These are phyloP conservation scores for Pseudogymnoascus destructans DNA, from an alignment of 2,329 filamentous ascomycete species.

Conservation along the genomic window DNA sequence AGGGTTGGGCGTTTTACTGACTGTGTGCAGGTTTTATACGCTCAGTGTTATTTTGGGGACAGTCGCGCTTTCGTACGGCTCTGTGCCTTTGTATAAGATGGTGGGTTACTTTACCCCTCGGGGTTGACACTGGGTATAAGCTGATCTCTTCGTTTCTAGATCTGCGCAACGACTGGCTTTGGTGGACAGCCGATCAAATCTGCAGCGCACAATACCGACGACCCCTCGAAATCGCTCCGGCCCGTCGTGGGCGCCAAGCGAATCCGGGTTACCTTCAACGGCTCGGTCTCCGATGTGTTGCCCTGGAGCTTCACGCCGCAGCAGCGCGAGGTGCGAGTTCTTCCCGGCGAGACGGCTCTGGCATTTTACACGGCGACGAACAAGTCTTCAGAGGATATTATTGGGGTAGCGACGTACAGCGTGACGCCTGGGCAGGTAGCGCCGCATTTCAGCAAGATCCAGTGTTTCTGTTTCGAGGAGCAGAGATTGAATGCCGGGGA, in stretches of 20 bases:
- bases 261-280: constrained; percentile 90
- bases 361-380: constrained; percentile 98
- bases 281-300: constrained; percentile 85
- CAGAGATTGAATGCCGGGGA: constrained; percentile 84
- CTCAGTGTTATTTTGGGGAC: constrained; percentile 68
- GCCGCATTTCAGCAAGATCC: constrained; percentile 98
- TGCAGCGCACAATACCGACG: constrained; percentile 48
- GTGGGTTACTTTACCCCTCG: constrained; percentile 30
- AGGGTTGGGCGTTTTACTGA: background rate
- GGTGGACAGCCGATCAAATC: constrained; percentile 85
- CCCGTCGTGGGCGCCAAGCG: constrained; percentile 72
- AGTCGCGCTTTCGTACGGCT: constrained; percentile 68
- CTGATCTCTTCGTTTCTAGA: constrained; percentile 33
- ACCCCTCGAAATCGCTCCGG: constrained; percentile 62
- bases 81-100: constrained; percentile 81
- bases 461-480: constrained; percentile 98
- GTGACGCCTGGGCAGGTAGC: constrained; percentile 93
- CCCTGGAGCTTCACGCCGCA: constrained; percentile 97
- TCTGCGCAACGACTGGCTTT: constrained; percentile 80
- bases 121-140: constrained; percentile 11
- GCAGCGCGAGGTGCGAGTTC: constrained; percentile 87
- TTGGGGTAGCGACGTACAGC: constrained; percentile 94
- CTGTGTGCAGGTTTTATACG: constrained; percentile 50
- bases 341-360: constrained; percentile 90
- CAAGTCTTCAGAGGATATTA: constrained; percentile 79